Percentiles rank a stretch among this genome's conserved stretches.
These are phyloP conservation scores for Agrocybe praecox DNA, from an alignment of 768 basidiomycete genomes.

Conservation along the genomic window DNA sequence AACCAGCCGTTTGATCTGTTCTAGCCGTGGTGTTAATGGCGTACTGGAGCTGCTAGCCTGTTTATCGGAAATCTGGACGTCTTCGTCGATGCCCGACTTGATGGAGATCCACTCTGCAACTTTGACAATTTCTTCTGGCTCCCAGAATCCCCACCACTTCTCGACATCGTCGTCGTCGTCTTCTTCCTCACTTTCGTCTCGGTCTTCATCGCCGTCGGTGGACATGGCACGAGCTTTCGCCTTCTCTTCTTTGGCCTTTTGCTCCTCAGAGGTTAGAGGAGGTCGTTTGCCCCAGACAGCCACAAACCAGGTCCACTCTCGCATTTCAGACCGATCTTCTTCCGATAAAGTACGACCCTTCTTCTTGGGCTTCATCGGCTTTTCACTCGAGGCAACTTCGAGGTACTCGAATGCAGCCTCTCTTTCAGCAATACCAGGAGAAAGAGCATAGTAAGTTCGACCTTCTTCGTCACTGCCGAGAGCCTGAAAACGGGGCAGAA, in stretches of 20 bases:
- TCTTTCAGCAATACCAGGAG: conserved; percentile 59
- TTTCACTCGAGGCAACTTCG: conserved; percentile 30
- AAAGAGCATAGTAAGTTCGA: conserved; percentile 67
- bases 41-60: conserved; percentile 8
- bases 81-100: conserved; percentile 45
- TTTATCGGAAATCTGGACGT: conserved; percentile 16
- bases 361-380: conserved; percentile 40
- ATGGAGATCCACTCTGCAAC: conserved; percentile 66
- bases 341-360: conserved; percentile 40
- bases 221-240: background rate
- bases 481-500: conserved; percentile 54
- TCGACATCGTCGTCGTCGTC: conserved; percentile 41
- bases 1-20: conserved; percentile 46
- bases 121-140: conserved; percentile 63
- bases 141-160: conserved; percentile 79
- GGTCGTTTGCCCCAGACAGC: conserved; percentile 71
- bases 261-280: conserved; percentile 9
- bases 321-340: conserved; percentile 54
- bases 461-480: conserved; percentile 75
- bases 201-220: background rate
- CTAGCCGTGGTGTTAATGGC: conserved; percentile 6
- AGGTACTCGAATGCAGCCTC: conserved; percentile 50
- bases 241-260: background rate
- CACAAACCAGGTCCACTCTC: conserved; percentile 78
- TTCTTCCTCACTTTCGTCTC: conserved; percentile 21